Evolutionary conservation across 1,284 basidiomycete genomes (phyloP), one percentile per base, ranked within the genome.

Genomic region (Neolentinus lepideus): DNA sequence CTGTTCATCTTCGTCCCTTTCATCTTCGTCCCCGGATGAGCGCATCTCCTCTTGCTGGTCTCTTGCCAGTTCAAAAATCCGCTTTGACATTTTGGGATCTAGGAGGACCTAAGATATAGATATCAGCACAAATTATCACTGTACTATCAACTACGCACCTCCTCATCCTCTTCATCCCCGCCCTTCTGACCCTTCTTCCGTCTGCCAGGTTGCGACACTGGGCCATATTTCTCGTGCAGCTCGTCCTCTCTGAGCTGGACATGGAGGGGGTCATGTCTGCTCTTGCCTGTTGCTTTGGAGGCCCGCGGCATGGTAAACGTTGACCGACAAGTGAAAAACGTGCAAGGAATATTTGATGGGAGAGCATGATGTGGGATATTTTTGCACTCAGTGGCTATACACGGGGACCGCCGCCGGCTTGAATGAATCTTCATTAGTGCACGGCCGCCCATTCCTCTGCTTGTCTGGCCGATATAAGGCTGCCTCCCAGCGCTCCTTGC

Each of bases 31-130:
- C 21, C 75, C 79, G 8, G 74, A 72, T 60, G 80, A 75, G 56
- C 83, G 82, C 9, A 94, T 70, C 69, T 99, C 97, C 66, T 94
- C 87, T 71, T 98, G 95, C 71, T 99, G 97, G 63, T 92, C 88
- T 64, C 85, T 81, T 11, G 96, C 96, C 56, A 99, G 83, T 65
- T 94, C 87, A 63, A 99, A 89, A 57, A 99, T 98, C 64, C 88
- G 90, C 59, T 82, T 79, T 1, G 93, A 97, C 19, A 88, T 89
- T 71, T 92, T 92, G 3, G 90, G 83, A 67, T 95, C 92, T 59
- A 96, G 74, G 10, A 86, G 85, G 47, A 74, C 77, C 91, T 94
- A 55, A 3, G 10, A 31, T 22, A 12, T 6, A 31, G 12, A 31
- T 31, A 12, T 50, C 22, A n/a, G 24, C 24, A 26, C 25, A 4